Percentiles rank a stretch among this genome's conserved stretches.
phyloP scores from a whole-genome alignment of 2,329 filamentous ascomycete species.

The Cladosporium austrohemisphaericum region DNA sequence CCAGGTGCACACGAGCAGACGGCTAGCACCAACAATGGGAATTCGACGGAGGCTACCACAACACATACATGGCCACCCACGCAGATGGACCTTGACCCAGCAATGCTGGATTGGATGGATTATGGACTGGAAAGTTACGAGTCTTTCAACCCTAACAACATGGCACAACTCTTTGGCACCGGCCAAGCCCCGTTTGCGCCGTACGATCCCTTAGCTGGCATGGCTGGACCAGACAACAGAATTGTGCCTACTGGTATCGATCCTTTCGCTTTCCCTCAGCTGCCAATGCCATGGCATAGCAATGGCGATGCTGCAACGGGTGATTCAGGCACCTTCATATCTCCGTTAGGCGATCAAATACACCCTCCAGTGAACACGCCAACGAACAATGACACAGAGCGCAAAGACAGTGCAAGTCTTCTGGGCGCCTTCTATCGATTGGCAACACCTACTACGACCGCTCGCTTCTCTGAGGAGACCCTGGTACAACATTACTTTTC shows the following conservation, averaged over 20 bases:
- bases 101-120: slow-evolving; percentile 9
- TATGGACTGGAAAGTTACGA: slow-evolving; percentile 2
- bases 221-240: background rate
- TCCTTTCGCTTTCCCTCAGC: background rate
- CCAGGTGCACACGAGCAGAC: background rate
- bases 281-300: slow-evolving; percentile 1
- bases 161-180: slow-evolving; percentile 1
- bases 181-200: background rate
- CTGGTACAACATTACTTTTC: slow-evolving; percentile 63
- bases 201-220: slow-evolving; percentile 1
- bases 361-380: background rate
- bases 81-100: slow-evolving; percentile 5
- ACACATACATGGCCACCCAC: slow-evolving; percentile 1
- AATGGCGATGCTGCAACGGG: background rate
- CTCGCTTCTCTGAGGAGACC: slow-evolving; percentile 35
- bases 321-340: background rate
- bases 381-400: background rate
- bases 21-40: background rate
- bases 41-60: background rate
- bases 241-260: background rate
- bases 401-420: slow-evolving; percentile 11
- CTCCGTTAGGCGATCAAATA: background rate
- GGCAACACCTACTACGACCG: slow-evolving; percentile 25
- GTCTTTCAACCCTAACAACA: background rate
- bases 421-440: slow-evolving; percentile 25